Evolutionary conservation across 345 rosid genomes (phyloP).

Genomic region (Euphorbia lathyris): DNA sequence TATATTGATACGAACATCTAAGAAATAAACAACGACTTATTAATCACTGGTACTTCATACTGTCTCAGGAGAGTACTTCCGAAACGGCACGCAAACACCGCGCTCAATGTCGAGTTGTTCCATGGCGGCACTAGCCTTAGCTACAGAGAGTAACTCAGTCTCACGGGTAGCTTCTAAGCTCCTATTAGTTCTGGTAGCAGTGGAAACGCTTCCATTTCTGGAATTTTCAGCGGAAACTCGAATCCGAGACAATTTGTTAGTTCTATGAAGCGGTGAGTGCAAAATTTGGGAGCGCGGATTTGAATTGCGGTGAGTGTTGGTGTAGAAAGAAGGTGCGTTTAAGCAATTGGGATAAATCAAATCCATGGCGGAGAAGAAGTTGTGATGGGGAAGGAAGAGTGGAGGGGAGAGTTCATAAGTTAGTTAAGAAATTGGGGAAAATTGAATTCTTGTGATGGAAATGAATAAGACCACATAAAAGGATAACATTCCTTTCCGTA

Average conservation of each 20-base stretch:
- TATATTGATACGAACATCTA: too few relatives aligned
- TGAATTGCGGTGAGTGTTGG: not conserved
- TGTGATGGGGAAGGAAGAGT: not conserved
- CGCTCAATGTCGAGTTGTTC: constrained; percentile 93
- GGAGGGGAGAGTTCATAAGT: not conserved
- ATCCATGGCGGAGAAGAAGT: constrained; percentile 14
- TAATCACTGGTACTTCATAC: constrained; percentile 51
- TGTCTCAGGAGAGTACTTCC: constrained; percentile 92
- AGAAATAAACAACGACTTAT: not conserved
- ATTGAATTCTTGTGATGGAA: too few relatives aligned
- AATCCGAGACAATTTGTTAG: not conserved
- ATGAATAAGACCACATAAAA: not conserved
- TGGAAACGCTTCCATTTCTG: not conserved
- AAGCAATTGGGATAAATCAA: constrained; percentile 19
- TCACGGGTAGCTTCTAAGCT: not conserved
- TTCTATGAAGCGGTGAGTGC: not conserved
- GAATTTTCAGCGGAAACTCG: constrained; percentile 6
- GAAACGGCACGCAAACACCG: constrained; percentile 93
- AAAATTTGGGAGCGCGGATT: not conserved
- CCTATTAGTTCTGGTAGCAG: not conserved
- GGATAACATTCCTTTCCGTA: too few relatives aligned
- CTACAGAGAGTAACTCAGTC: not conserved
- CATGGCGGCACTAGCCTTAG: constrained; percentile 60
- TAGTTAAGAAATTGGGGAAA: not conserved
- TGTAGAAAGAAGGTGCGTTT: constrained; percentile 1